Evolutionary conservation across 768 basidiomycete genomes (phyloP).

Genomic region (Calocybe indica): DNA sequence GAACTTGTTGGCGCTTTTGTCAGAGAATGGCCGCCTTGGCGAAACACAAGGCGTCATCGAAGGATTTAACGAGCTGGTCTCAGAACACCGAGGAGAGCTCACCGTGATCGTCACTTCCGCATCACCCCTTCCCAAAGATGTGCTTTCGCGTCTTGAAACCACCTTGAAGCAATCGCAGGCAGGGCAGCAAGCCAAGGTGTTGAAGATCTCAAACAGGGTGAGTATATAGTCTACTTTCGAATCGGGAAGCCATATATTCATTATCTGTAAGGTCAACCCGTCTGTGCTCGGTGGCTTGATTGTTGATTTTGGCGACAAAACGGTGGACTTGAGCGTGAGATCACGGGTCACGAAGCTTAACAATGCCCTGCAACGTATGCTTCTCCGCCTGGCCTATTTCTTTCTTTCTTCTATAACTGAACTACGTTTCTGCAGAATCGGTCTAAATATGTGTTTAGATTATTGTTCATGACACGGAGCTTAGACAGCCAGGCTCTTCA

Average conservation of each 20-base stretch:
- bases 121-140: constrained; percentile 68
- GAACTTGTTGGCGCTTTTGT: constrained; percentile 86
- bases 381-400: background rate
- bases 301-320: constrained; percentile 98
- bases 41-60: constrained; percentile 84
- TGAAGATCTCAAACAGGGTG: constrained; percentile 92
- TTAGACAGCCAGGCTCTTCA: too few species aligned
- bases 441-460: too few species aligned
- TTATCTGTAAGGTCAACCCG: constrained; percentile 70
- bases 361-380: constrained; percentile 76
- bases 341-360: constrained; percentile 95
- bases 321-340: constrained; percentile 91
- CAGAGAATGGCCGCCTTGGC: constrained; percentile 87
- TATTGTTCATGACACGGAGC: too few species aligned
- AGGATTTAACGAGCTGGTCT: constrained; percentile 86
- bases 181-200: constrained; percentile 78
- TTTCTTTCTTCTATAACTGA: too few species aligned
- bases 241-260: constrained; percentile 2
- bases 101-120: constrained; percentile 91
- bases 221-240: constrained; percentile 11
- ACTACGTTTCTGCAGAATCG: too few species aligned
- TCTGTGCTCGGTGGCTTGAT: constrained; percentile 87
- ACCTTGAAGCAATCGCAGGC: constrained; percentile 82
- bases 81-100: constrained; percentile 88
- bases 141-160: constrained; percentile 74